phyloP scores from a whole-genome alignment of 192 early-diverging fungal genomes.

The Coemansia sp. region DNA sequence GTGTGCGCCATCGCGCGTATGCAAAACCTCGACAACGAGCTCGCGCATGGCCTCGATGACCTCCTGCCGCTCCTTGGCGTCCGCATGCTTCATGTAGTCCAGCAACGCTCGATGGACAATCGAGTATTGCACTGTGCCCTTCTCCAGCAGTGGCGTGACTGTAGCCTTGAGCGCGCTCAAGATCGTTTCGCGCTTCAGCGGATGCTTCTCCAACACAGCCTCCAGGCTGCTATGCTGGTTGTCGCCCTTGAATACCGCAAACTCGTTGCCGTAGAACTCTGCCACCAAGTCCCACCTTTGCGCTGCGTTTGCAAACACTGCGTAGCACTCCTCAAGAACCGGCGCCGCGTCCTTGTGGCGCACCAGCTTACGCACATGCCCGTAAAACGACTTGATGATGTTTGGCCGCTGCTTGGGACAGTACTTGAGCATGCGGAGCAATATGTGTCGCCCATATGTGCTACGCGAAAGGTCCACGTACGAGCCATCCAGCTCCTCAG shows the following conservation, averaged over 20 bases:
- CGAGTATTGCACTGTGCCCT: conserved; percentile 74
- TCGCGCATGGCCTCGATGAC: conserved; percentile 82
- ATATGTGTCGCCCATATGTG: conserved; percentile 88
- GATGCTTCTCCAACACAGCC: conserved; percentile 58
- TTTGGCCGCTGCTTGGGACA: conserved; percentile 68
- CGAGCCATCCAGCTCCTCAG: conserved; percentile 76
- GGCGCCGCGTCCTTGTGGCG: conserved; percentile 86
- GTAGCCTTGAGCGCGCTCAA: conserved; percentile 71
- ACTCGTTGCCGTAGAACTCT: conserved; percentile 95
- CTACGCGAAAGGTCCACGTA: conserved; percentile 76
- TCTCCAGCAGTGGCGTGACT: conserved; percentile 76
- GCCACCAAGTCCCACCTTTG: conserved; percentile 77
- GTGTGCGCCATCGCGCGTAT: conserved; percentile 89
- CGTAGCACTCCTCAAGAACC: conserved; percentile 85
- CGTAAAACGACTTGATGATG: conserved; percentile 81
- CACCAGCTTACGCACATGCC: conserved; percentile 80
- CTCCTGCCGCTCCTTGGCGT: conserved; percentile 61
- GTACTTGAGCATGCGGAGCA: conserved; percentile 84
- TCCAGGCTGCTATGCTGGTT: conserved; percentile 23
- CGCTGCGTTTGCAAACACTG: conserved; percentile 73
- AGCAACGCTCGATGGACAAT: conserved; percentile 87
- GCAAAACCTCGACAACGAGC: conserved; percentile 82
- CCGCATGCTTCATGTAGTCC: conserved; percentile 77
- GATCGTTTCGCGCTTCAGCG: conserved; percentile 53
- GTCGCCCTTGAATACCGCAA: conserved; percentile 79